These are phyloP conservation scores for Boletus edulis DNA, from an alignment of 768 basidiomycete species.

Conservation along the genomic window DNA sequence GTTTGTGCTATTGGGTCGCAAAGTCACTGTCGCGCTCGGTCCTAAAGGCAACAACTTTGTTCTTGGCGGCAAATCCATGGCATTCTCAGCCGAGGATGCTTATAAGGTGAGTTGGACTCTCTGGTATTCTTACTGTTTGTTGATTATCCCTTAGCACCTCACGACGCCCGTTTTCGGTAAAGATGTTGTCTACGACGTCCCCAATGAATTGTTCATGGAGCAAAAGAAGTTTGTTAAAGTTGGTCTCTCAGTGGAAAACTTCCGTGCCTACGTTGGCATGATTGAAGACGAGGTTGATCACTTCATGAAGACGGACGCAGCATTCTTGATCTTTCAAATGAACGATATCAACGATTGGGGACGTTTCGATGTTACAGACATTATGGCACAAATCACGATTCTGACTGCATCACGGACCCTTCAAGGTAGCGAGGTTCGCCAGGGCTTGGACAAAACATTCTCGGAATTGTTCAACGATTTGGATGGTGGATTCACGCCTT, in stretches of 20 bases:
- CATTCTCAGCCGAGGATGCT: constrained; percentile 94
- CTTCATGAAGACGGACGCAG: constrained; percentile 63
- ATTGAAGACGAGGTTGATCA: constrained; percentile 73
- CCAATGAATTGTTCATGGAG: constrained; percentile 97
- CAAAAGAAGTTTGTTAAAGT: constrained; percentile 99
- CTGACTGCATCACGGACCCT: constrained; percentile 91
- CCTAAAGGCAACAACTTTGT: constrained; percentile 92
- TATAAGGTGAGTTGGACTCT: constrained; percentile 65
- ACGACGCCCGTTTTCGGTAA: constrained; percentile 97
- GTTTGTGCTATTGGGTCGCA: constrained; percentile 85
- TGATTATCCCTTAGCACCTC: constrained; percentile 54
- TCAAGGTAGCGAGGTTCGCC: constrained; percentile 89
- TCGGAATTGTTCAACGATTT: constrained; percentile 83
- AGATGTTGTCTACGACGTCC: constrained; percentile 96
- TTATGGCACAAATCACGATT: constrained; percentile 87
- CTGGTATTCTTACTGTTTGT: neutral
- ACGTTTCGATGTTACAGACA: constrained; percentile 66
- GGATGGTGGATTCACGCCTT: constrained; percentile 93
- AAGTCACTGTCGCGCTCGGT: constrained; percentile 87
- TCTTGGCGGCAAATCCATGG: constrained; percentile 88
- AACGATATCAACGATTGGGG: constrained; percentile 78
- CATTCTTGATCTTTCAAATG: constrained; percentile 60
- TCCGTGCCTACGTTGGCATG: constrained; percentile 80
- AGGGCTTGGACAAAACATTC: constrained; percentile 75
- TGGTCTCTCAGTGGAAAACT: constrained; percentile 89